Base-by-base conservation (phyloP, 768 basidiomycete species). In the Cubamyces lactineus region DNA sequence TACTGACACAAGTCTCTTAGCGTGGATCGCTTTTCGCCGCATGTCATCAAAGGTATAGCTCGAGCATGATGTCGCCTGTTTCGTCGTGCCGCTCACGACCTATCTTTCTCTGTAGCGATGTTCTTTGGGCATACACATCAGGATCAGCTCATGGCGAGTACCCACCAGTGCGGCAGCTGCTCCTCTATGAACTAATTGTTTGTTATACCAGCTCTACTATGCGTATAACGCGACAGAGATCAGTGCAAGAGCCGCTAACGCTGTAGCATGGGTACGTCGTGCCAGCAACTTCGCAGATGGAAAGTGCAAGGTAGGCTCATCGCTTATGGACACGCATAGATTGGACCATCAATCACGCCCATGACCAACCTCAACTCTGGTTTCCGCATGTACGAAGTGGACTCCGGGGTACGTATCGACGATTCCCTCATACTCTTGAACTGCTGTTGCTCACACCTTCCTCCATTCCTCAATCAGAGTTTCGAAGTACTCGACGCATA, bases 121-220 rank as follows among this genome's bases (percentile, higher is more conserved):
- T 90, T 91, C 77, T 91, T 79, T 69, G 90, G 90, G 6, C 91
- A 92, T 67, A 84, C 86, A 0, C 89, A 91, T 57, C 87, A 91
- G 70, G 89, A 91, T 71, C 82, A 88, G 73, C 64, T 89, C 40
- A 85, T 82, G 28, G 87, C 87, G 61, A 34, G 62, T 11, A 28
- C 7, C 28, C 3, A 7, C 4, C 28, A 28, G 28, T 3, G 28
- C 28, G 7, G 7, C 28, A 28, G 3, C 28, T n/a, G n/a, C n/a
- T n/a, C n/a, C n/a, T n/a, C n/a, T n/a, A 17, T 4, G 39, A 19
- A 28, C 28, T 28, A 19, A 5, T 16, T 21, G 19, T 6, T 11
- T 11, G 1, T 11, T 6, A 34, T 9, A 5, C 5, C 34, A 89
- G 87, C 85, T 91, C 41, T 91, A 81, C 71, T 91, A 91, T 67